Percentiles rank a stretch among this genome's conserved stretches.
These are phyloP conservation scores for Blastobotrys robertii DNA, from an alignment of 805 yeast species.

Conservation along the genomic window DNA sequence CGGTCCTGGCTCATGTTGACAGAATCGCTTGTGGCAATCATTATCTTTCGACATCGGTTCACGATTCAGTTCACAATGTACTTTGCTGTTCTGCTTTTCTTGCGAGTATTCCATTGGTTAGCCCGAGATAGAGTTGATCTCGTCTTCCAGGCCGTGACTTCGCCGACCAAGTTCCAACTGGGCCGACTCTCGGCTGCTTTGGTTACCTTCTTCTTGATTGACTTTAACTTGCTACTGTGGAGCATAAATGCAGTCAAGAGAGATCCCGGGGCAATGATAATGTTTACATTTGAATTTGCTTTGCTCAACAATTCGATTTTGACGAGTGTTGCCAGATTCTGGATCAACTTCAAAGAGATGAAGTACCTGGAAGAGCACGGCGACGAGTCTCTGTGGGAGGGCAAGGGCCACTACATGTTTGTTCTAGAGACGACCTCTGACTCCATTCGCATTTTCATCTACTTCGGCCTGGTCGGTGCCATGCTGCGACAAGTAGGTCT, in stretches of 20 bases:
- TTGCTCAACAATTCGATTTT: slow-evolving; percentile 48
- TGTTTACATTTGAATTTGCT: slow-evolving; percentile 71
- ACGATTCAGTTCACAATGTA: slow-evolving; percentile 37
- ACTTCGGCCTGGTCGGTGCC: slow-evolving; percentile 37
- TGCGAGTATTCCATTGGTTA: slow-evolving; percentile 73
- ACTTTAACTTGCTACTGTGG: slow-evolving; percentile 31
- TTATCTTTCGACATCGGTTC: slow-evolving; percentile 42
- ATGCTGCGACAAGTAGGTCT: slow-evolving; percentile 37
- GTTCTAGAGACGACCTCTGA: slow-evolving; percentile 44
- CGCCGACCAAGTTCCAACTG: slow-evolving; percentile 25
- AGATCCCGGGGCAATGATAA: slow-evolving; percentile 36
- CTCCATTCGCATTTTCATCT: slow-evolving; percentile 36
- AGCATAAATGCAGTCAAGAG: slow-evolving; percentile 27
- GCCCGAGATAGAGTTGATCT: slow-evolving; percentile 43
- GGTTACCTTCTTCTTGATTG: slow-evolving; percentile 37
- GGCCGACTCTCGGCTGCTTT: slow-evolving; percentile 39
- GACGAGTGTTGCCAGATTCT: slow-evolving; percentile 36
- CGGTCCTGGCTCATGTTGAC: slow-evolving; percentile 56
- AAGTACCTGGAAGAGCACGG: slow-evolving; percentile 34
- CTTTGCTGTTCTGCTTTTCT: slow-evolving; percentile 35
- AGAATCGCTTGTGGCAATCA: slow-evolving; percentile 44
- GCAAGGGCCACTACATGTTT: slow-evolving; percentile 50
- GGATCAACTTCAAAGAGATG: slow-evolving; percentile 49
- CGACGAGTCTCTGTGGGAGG: slow-evolving; percentile 67
- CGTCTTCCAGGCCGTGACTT: slow-evolving; percentile 36